Evolutionary conservation across 768 basidiomycete species (phyloP).

Genomic region (Calocera viscosa): DNA sequence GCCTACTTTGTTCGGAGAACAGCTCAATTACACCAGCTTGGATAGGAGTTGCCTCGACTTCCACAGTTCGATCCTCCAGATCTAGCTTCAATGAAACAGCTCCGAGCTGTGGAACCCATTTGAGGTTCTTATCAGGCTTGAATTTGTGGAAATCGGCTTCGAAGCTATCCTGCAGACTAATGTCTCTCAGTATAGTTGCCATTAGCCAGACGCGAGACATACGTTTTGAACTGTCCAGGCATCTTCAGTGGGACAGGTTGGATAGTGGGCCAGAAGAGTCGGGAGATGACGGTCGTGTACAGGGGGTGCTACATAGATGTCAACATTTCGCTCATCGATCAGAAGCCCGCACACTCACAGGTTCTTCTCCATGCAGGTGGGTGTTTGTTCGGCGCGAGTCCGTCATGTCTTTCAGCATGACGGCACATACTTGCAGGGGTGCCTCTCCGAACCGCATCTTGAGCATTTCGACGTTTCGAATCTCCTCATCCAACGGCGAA

Average conservation of each 20-base stretch:
- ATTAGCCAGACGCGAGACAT: slow-evolving; percentile 21
- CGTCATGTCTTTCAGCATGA: slow-evolving; percentile 95
- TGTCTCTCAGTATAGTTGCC: not conserved
- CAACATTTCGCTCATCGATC: slow-evolving; percentile 1
- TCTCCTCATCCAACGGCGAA: slow-evolving; percentile 69
- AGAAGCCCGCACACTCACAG: slow-evolving; percentile 33
- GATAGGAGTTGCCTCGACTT: slow-evolving; percentile 66
- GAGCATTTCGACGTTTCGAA: slow-evolving; percentile 82
- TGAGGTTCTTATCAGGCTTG: slow-evolving; percentile 85
- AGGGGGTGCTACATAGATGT: slow-evolving; percentile 44
- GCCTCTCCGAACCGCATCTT: slow-evolving; percentile 93
- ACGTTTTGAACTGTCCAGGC: slow-evolving; percentile 78
- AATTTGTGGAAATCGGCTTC: slow-evolving; percentile 62
- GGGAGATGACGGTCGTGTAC: slow-evolving; percentile 83
- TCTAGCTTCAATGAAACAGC: slow-evolving; percentile 69
- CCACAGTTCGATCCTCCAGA: slow-evolving; percentile 64
- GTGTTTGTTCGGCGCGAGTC: slow-evolving; percentile 83
- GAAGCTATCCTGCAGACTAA: slow-evolving; percentile 63
- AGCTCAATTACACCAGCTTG: slow-evolving; percentile 86
- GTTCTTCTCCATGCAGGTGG: slow-evolving; percentile 64
- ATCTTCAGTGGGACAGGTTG: slow-evolving; percentile 50
- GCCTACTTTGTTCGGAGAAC: slow-evolving; percentile 55
- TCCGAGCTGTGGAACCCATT: slow-evolving; percentile 83
- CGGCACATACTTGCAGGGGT: slow-evolving; percentile 87
- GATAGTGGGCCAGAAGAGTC: slow-evolving; percentile 86